Conservation (phyloP, 768 basidiomycete species). For the Mycena chlorophos region DNA sequence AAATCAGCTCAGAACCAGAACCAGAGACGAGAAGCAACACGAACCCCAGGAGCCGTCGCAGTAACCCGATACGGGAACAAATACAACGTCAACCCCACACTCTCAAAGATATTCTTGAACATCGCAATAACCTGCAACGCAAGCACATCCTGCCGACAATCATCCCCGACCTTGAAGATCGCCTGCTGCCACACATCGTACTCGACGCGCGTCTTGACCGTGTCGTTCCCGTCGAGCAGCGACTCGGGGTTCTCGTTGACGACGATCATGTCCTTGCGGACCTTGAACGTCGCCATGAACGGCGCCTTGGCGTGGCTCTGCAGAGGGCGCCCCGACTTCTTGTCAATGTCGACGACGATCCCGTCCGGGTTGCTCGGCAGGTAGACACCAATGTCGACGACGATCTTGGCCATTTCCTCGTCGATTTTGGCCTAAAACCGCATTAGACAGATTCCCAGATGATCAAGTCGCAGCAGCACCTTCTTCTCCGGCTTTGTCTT, state of each 20-base stretch:
- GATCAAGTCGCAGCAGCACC: slow-evolving; percentile 37
- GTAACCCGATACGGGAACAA: slow-evolving; percentile 96
- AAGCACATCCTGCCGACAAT: slow-evolving; percentile 97
- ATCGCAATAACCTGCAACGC: slow-evolving; percentile 97
- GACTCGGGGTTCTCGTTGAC: slow-evolving; percentile 73
- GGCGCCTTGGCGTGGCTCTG: slow-evolving; percentile 99
- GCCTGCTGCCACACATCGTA: slow-evolving; percentile 97
- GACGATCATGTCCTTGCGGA: slow-evolving; percentile 78
- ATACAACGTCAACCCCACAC: slow-evolving; percentile 85
- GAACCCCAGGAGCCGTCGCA: slow-evolving; percentile 91
- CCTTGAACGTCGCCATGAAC: slow-evolving; percentile 99
- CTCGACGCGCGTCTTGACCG: slow-evolving; percentile 54
- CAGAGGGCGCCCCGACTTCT: slow-evolving; percentile 91
- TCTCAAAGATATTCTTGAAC: slow-evolving; percentile 97
- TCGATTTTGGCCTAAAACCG: slow-evolving; percentile 87
- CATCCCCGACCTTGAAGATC: slow-evolving; percentile 99
- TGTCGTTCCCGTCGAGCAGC: slow-evolving; percentile 63
- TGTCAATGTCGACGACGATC: slow-evolving; percentile 94
- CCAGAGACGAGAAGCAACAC: slow-evolving; percentile 31
- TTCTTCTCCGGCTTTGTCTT: slow-evolving; percentile 96
- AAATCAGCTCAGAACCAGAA: slow-evolving; percentile 1
- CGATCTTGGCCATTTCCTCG: slow-evolving; percentile 97
- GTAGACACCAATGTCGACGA: slow-evolving; percentile 93
- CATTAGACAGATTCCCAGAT: slow-evolving; percentile 9
- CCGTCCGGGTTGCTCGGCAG: slow-evolving; percentile 98